Base-by-base conservation (phyloP, 805 yeast species). In the Zygosaccharomyces kombuchaensis region DNA sequence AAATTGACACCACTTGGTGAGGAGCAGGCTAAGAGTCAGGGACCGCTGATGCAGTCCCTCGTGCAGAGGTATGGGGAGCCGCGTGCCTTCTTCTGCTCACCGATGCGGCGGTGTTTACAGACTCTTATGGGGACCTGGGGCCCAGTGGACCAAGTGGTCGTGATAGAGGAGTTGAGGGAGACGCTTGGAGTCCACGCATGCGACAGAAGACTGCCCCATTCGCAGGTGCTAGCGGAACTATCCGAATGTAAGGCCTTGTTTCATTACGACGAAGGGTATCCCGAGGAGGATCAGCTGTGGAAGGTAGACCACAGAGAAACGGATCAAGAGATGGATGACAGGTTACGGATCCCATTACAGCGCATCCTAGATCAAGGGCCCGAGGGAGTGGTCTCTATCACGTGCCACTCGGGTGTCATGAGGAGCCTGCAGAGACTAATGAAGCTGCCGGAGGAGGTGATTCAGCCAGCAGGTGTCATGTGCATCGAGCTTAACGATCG, bases 361-460 rank as follows among this genome's bases (percentile, higher is more conserved):
- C 32, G 32, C 16, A 29, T 29, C 3, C 32, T 29, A 14, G 14
- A 13, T 14, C 10, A 10, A 2, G 32, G 4, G 14, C 10, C 14
- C 16, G 58, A 62, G 35, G 56, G 50, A 37, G 54, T 71, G 14
- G 60, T 80, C 29, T 77, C 75, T 13, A 66, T 76, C 25, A 77
- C 84, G 1, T 76, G 82, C 16, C 85, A 80, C 55, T 79, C 81
- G 2, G 85, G 85, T 2, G 80, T 79, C 36, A 80, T 79, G 27
- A 65, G 76, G 44, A 70, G 78, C 22, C 32, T 27, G 13, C 23
- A 19, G 21, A 30, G 43, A 29, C 12, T 39, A n/a, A 39, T 39
- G 22, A 25, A 23, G 14, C 27, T 27, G 25, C 25, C 43, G 27
- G 31, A 32, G 43, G 35, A 26, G 35, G 14, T 5, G 22, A 16